Percentiles rank a stretch among this genome's conserved stretches.
Conservation (phyloP, 1,284 basidiomycete species). For the Tylopilus orsonianus region DNA sequence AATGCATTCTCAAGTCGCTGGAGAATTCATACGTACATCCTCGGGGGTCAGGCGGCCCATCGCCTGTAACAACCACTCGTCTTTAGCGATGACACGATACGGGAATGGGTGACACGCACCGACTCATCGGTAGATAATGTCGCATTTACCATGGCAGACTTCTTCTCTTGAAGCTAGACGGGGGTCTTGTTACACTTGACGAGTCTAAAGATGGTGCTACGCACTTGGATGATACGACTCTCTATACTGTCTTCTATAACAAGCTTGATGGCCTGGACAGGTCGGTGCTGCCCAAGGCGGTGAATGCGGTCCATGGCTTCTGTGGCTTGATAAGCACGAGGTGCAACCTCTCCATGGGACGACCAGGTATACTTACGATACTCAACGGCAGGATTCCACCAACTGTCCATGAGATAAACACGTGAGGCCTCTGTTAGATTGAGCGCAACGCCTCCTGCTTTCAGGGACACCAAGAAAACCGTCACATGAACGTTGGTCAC, state of each 20-base stretch:
- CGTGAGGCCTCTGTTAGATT: conserved; percentile 93
- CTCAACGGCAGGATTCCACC: conserved; percentile 91
- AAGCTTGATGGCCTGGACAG: conserved; percentile 91
- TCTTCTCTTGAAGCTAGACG: conserved; percentile 87
- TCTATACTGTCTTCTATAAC: conserved; percentile 98
- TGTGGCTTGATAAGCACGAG: conserved; percentile 36
- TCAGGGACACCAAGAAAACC: conserved; percentile 94
- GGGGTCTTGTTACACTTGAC: neutral
- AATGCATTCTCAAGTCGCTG: neutral
- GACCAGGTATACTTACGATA: conserved; percentile 53
- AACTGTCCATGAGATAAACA: conserved; percentile 90
- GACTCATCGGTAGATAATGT: conserved; percentile 77
- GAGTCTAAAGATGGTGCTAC: conserved; percentile 11
- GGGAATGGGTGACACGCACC: conserved; percentile 37
- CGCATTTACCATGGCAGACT: conserved; percentile 82
- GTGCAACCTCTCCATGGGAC: neutral
- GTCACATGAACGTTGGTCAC: conserved; percentile 94
- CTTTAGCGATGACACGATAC: conserved; percentile 22
- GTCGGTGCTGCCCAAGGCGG: conserved; percentile 88
- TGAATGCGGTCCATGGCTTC: conserved; percentile 98
- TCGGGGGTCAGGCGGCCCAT: conserved; percentile 89
- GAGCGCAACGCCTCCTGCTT: conserved; percentile 94
- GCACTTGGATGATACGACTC: conserved; percentile 81
- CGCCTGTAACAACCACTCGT: conserved; percentile 48
- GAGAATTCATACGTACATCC: conserved; percentile 61